Percentiles rank a stretch among this genome's conserved stretches.
These are phyloP conservation scores for Jacaranda copaia DNA, from an alignment of 257 asterid genomes.

Conservation along the genomic window DNA sequence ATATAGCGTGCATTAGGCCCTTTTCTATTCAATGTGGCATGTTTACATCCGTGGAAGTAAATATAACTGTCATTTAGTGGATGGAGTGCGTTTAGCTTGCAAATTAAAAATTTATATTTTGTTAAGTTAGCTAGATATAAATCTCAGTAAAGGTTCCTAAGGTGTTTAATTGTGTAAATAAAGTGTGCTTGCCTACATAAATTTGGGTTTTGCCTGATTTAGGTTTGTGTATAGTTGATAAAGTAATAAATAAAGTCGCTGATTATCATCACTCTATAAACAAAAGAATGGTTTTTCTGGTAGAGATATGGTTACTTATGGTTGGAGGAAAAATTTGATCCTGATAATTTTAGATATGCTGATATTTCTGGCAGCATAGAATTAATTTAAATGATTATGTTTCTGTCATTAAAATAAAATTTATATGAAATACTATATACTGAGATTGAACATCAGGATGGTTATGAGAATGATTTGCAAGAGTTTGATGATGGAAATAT, in stretches of 20 bases:
- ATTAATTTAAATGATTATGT: not conserved
- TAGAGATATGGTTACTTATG: not conserved
- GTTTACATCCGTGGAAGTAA: not conserved
- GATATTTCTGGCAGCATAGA: too few species aligned
- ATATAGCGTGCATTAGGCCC: not conserved
- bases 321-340: not conserved
- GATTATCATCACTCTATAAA: not conserved
- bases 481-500: conserved; percentile 65
- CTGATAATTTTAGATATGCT: not conserved
- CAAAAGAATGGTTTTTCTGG: not conserved
- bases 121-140: too few species aligned
- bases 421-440: conserved; percentile 67
- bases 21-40: not conserved
- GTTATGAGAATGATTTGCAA: conserved; percentile 68
- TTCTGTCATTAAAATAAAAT: not conserved
- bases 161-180: too few species aligned
- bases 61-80: not conserved
- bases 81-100: not conserved
- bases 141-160: too few species aligned
- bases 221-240: not conserved
- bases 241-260: too few species aligned
- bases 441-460: conserved; percentile 74
- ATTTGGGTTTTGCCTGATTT: not conserved
- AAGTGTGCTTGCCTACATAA: not conserved
- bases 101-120: not conserved